A percentile compares a stretch with the other conserved stretches of the same genome.
Evolutionary conservation across 176 grass and related monocot genomes (phyloP).

Genomic region (Musa itinerans): DNA sequence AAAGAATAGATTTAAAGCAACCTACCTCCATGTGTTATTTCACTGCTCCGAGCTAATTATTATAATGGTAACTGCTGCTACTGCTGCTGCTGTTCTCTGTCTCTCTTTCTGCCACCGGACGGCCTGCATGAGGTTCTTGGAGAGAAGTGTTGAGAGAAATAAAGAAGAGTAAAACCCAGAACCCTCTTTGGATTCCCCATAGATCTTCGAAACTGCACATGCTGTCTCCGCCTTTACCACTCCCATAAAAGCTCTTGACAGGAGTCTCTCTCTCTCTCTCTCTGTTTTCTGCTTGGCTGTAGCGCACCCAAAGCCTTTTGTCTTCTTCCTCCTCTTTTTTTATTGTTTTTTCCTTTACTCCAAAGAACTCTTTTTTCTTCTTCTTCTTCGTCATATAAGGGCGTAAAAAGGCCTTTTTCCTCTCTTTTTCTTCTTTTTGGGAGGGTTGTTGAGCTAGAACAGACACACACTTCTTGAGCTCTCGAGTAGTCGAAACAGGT

Average conservation of each 20-base stretch:
- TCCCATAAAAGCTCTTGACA: neutral
- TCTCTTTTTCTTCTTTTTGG: neutral
- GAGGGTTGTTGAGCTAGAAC: neutral
- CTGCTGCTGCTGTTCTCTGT: no score
- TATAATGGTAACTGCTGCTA: no score
- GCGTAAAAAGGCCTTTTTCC: no score
- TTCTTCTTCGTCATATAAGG: neutral
- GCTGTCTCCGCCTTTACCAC: neutral
- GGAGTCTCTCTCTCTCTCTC: neutral
- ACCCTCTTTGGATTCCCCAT: conserved; percentile 10
- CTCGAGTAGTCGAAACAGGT: conserved; percentile 8
- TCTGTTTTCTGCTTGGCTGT: neutral
- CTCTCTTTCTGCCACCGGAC: no score
- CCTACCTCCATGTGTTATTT: no score
- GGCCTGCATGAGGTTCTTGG: no score
- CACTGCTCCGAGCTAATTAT: no score
- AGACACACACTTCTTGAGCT: neutral
- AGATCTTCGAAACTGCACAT: neutral
- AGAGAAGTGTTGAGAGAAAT: neutral
- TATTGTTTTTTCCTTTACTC: neutral
- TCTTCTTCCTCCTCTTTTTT: neutral
- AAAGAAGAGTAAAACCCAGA: neutral
- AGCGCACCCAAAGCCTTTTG: neutral
- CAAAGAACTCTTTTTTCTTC: neutral
- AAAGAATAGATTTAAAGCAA: no score